These are phyloP conservation scores for Colletotrichum lini DNA, from an alignment of 2,329 filamentous ascomycete genomes.

Conservation along the genomic window DNA sequence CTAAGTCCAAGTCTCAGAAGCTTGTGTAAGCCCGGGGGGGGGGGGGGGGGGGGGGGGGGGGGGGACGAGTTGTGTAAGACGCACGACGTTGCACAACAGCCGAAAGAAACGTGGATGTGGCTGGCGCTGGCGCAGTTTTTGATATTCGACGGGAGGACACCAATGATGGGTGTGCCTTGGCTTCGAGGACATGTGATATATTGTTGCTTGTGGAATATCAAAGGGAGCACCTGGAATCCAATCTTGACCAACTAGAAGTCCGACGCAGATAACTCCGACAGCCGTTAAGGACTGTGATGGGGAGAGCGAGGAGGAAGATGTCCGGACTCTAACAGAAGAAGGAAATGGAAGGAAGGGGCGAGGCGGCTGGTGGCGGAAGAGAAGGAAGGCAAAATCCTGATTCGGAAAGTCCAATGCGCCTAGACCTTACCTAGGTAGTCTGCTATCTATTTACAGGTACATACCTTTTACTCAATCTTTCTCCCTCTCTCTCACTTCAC, in stretches of 20 bases:
- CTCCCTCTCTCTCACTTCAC: too few relatives aligned
- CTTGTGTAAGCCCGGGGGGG: constrained; percentile 25
- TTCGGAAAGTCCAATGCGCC: neutral
- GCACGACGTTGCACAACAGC: constrained; percentile 23
- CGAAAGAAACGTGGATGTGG: constrained; percentile 39
- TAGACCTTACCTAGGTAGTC: neutral
- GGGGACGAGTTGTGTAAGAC: constrained; percentile 15
- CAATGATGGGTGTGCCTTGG: constrained; percentile 18
- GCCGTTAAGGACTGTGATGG: constrained; percentile 1
- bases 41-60: neutral
- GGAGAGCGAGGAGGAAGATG: neutral
- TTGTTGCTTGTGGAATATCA: neutral
- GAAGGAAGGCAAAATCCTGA: constrained; percentile 24
- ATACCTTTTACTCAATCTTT: too few relatives aligned
- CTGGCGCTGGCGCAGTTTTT: constrained; percentile 31
- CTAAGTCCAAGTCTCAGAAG: constrained; percentile 26
- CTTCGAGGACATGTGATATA: neutral
- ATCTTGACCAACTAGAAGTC: constrained; percentile 4
- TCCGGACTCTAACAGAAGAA: neutral
- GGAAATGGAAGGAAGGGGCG: constrained; percentile 2
- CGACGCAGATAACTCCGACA: neutral
- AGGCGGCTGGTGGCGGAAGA: constrained; percentile 2
- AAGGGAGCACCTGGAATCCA: constrained; percentile 37
- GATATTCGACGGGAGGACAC: constrained; percentile 12
- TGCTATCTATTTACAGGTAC: neutral